A percentile compares a stretch with the other conserved stretches of the same genome.
Evolutionary conservation across 2,329 filamentous ascomycete genomes (phyloP).

Genomic region (Aspergillus melleus): DNA sequence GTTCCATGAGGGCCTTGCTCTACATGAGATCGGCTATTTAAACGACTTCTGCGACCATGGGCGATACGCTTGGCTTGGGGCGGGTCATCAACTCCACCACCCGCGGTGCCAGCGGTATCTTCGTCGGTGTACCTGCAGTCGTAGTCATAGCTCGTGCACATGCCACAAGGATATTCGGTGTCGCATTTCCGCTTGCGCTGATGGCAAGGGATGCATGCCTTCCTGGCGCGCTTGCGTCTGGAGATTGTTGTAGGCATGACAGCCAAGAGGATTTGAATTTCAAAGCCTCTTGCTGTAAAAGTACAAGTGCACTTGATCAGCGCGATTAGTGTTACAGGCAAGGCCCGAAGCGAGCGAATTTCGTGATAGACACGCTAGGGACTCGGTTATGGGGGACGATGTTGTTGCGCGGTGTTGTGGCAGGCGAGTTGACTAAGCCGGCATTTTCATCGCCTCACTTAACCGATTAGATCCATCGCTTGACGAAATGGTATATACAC

Average conservation of each 20-base stretch:
- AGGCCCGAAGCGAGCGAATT: too few relatives aligned
- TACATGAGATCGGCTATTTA: conserved; percentile 1
- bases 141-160: conserved; percentile 30
- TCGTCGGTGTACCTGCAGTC: conserved; percentile 26
- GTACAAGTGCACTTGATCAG: too few relatives aligned
- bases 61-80: conserved; percentile 13
- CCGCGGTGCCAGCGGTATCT: conserved; percentile 1
- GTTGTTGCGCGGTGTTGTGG: too few relatives aligned
- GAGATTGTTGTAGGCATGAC: background rate
- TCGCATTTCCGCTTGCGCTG: conserved; percentile 38
- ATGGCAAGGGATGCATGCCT: conserved; percentile 34
- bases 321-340: too few relatives aligned
- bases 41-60: conserved; percentile 2
- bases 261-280: too few relatives aligned
- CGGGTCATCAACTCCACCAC: background rate
- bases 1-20: background rate
- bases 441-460: too few relatives aligned
- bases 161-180: conserved; percentile 28
- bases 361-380: too few relatives aligned
- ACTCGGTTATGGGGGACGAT: too few relatives aligned
- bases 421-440: too few relatives aligned
- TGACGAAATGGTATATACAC: too few relatives aligned
- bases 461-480: too few relatives aligned
- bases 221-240: conserved; percentile 31
- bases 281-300: too few relatives aligned